Conservation (phyloP, 768 basidiomycete genomes). For the Tylopilus felleus region DNA sequence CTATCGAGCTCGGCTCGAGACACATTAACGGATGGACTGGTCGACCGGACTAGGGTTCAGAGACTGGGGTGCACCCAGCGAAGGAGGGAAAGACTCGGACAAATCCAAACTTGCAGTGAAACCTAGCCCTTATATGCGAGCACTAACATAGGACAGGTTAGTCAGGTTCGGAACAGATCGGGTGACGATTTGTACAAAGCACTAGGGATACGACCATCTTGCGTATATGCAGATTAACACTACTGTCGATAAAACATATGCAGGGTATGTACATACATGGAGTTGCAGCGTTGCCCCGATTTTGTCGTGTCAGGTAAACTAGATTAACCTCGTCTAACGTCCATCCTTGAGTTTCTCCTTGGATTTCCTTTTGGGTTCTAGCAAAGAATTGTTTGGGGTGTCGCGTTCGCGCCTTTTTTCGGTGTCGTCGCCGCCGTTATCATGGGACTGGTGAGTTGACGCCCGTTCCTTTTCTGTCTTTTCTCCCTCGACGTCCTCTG, state of each 20-base stretch:
- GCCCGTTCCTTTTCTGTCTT: conserved; percentile 17
- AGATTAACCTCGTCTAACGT: background rate
- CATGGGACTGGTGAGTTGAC: background rate
- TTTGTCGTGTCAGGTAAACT: background rate
- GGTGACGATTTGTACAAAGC: no score
- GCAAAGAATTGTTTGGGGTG: background rate
- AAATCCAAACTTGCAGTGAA: no score
- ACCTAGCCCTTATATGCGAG: no score
- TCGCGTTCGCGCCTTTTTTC: background rate
- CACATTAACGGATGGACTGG: no score
- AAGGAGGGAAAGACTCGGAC: no score
- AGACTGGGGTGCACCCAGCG: no score
- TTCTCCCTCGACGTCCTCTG: conserved; percentile 24
- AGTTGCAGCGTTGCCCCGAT: background rate
- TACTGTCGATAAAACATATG: background rate
- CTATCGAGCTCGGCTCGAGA: no score
- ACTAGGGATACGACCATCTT: no score
- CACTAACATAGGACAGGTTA: no score
- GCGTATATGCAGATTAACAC: no score
- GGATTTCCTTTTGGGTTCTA: conserved; percentile 1
- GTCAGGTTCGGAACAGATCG: no score
- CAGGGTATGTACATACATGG: conserved; percentile 17
- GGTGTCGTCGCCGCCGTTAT: background rate
- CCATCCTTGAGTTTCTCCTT: conserved; percentile 7
- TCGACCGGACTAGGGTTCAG: no score